Base-by-base conservation (phyloP, 169 alveolate species). In the Plasmodium gonderi region DNA sequence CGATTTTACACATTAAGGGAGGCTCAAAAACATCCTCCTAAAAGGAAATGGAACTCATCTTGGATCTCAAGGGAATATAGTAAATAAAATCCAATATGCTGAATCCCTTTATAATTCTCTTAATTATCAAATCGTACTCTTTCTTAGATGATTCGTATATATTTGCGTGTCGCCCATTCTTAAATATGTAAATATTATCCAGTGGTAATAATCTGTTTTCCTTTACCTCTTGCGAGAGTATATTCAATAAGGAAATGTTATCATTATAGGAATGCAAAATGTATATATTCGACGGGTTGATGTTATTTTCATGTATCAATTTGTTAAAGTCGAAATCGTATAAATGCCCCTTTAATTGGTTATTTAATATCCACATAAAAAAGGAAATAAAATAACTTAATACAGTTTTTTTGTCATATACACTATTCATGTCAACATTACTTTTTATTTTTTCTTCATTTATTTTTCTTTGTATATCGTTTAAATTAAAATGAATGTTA, bases 301-400 rank as follows among this genome's bases (percentile, higher is more conserved):
- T 83, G 64, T 83, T 54, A 83, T 83, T 83, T 60, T 83, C 92
- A 69, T 69, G 54, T 4, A 83, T 40, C 26, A 83, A 12, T 83
- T 83, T 83, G 65, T 83, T 83, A 40, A 83, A 83, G 77, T 83
- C 76, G 45, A 69, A 83, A 49, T 83, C 92, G 51, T 83, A 83
- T 42, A 83, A 54, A 38, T 83, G 92, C n/a, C 92, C 92, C 65
- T 83, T 83, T 60, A 83, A 60, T 83, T 83, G 92, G 44, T 83
- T 83, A 76, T 83, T 83, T 60, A 83, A 40, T 83, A 83, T 29
- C 92, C 92, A 83, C 92, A 83, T 83, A 74, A 69, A 83, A 74
- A 83, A 83, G 47, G 92, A 68, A 31, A 83, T 69, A 74, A 83
- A 74, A 68, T 83, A 83, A 17, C 44, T 83, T 31, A 83, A 33